Conservation (phyloP, 257 asterid species). For the Gynochthodes officinalis region DNA sequence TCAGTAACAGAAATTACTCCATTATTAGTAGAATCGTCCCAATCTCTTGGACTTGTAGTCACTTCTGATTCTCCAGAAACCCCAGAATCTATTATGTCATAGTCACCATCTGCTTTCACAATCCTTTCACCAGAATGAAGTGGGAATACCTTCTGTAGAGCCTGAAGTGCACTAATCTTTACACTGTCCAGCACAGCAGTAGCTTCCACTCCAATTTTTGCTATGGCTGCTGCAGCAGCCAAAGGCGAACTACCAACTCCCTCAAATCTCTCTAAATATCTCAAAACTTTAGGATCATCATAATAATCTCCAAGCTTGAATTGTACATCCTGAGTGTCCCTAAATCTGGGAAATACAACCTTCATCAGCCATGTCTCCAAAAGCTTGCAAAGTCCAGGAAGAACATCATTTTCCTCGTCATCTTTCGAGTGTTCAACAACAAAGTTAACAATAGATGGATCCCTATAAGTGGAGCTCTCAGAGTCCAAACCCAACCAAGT, state of each 20-base stretch:
- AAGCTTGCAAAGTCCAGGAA: constrained; percentile 92
- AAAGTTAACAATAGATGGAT: constrained; percentile 71
- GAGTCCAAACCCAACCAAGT: constrained; percentile 88
- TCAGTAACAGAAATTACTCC: constrained; percentile 35
- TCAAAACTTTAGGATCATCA: constrained; percentile 91
- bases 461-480: constrained; percentile 76
- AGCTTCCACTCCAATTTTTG: constrained; percentile 89
- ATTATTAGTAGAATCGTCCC: constrained; percentile 30
- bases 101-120: constrained; percentile 35
- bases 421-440: constrained; percentile 76
- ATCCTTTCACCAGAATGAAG: constrained; percentile 48
- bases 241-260: constrained; percentile 88
- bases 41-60: constrained; percentile 26
- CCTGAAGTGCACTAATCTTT: constrained; percentile 79
- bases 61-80: constrained; percentile 31
- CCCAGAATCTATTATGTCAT: constrained; percentile 32
- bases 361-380: constrained; percentile 97
- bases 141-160: constrained; percentile 85
- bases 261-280: constrained; percentile 84
- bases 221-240: constrained; percentile 99
- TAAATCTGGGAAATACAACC: constrained; percentile 92
- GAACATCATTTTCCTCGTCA: constrained; percentile 71
- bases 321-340: constrained; percentile 65
- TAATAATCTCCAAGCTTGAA: constrained; percentile 95
- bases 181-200: constrained; percentile 94